These are phyloP conservation scores for Daldinia childiae DNA, from an alignment of 495 filamentous ascomycete species.

Conservation along the genomic window DNA sequence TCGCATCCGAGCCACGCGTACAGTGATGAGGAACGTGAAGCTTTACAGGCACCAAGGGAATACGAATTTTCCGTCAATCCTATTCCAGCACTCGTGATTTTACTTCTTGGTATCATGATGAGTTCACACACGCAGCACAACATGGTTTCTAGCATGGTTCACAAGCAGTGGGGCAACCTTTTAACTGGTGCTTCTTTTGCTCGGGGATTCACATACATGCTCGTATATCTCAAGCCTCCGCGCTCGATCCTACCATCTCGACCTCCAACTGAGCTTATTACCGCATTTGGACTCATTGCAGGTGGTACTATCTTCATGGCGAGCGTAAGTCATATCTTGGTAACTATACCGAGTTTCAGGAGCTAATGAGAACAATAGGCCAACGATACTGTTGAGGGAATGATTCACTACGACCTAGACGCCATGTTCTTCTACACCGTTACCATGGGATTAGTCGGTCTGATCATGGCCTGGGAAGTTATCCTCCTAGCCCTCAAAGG, in stretches of 20 bases:
- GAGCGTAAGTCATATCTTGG: constrained; percentile 67
- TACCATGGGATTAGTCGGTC: constrained; percentile 80
- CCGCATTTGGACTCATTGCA: constrained; percentile 84
- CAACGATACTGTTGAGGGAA: constrained; percentile 74
- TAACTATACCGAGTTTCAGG: background rate
- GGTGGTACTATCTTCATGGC: constrained; percentile 95
- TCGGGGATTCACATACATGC: constrained; percentile 79
- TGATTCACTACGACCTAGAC: constrained; percentile 75
- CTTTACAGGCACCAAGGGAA: constrained; percentile 67
- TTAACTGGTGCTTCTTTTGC: constrained; percentile 83
- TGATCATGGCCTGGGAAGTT: constrained; percentile 88
- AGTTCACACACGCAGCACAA: constrained; percentile 86
- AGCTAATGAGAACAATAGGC: constrained; percentile 57
- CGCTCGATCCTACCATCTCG: constrained; percentile 83
- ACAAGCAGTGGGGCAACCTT: constrained; percentile 92
- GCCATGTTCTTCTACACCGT: constrained; percentile 97
- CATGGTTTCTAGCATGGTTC: constrained; percentile 89
- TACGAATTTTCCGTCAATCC: constrained; percentile 88
- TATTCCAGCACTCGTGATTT: constrained; percentile 84
- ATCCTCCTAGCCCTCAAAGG: constrained; percentile 86
- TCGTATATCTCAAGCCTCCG: constrained; percentile 84
- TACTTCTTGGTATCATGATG: constrained; percentile 94
- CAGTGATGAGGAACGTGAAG: constrained; percentile 57
- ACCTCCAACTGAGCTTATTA: constrained; percentile 89
- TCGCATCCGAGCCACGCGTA: constrained; percentile 46